Base-by-base conservation (phyloP, 2,329 filamentous ascomycete genomes). In the Alternaria longipes region DNA sequence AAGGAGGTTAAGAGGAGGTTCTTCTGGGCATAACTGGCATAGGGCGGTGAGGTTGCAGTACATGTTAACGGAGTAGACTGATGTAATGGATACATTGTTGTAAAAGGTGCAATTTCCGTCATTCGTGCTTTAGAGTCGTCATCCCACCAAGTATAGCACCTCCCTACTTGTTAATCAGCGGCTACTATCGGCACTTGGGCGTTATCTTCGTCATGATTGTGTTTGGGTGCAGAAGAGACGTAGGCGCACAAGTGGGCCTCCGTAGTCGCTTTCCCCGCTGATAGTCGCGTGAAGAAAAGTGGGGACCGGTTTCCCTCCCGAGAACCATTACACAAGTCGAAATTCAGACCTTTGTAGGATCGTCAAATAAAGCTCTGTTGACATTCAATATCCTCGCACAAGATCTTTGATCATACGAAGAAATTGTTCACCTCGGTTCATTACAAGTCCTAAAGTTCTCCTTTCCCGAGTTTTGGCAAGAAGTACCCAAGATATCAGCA, bases 1-100 rank as follows among this genome's bases (percentile, higher is more conserved):
- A 68, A 40, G 24, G 74, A 76, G 62, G 62, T 71, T 5, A 60
- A 59, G 47, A 69, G 72, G 46, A 57, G 75, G 26, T 24, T 73
- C 3, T 64, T 71, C 34, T 64, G 59, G 38, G 62, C 56, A 6
- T 63, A 20, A 58, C 24, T 7, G 16, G 3, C 6, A 5, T 16
- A 22, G 22, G 16, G 32, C 20, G 5, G 24, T 5, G 32, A 34
- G 8, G 22, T 18, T 30, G 12, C 11, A 34, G 12, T n/a, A 0
- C 5, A 24, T 5, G 14, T 5, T 16, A 32, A 16, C 22, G 7
- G 20, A 49, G 18, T 24, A 34, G 28, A 20, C 28, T 32, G 28
- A 18, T 22, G 11, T n/a, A 7, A 11, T 34, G 18, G 3, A 49
- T 36, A 7, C 30, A n/a, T 36, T 6, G 2, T 50, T 30, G 30